Base-by-base conservation (phyloP, 108 stramenopile genomes). In the Craspedostauros australis region DNA sequence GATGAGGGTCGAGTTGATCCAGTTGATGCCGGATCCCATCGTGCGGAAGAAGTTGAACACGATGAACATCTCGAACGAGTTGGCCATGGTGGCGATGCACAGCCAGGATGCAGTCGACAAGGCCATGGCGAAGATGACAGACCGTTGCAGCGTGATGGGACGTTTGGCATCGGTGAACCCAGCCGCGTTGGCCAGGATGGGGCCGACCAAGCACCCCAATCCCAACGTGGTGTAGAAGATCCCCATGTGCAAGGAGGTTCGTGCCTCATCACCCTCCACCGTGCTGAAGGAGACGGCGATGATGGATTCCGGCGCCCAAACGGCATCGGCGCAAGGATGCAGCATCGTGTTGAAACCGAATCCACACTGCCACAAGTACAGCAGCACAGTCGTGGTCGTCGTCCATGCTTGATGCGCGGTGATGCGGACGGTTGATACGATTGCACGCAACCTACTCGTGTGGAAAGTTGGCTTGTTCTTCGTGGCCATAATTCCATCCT, bases 231-330 rank as follows among this genome's bases (percentile, higher is more conserved):
- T 11, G 44, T 12, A 45, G 12, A 45, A n/a, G 11, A 45, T 11
- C 9, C 44, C 44, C 44, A 45, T 45, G 44, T 25, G 44, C 44
- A 8, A 19, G n/a, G 44, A 45, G 23, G 11, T 45, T 12, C 8
- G 21, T n/a, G 18, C 23, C 23, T 45, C 34, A 36, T 36, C 34
- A 12, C 34, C 34, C 9, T 36, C 34, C 11, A 36, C 34, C 9
- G 34, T 36, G 12, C 34, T 36, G 34, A 36, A 36, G 11, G 9
- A 8, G 12, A 12, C 34, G 9, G 11, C 34, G 11, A 36, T 12
- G 12, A 36, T 12, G 12, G 9, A 8, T 36, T 36, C 34, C 9
- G 12, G 9, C 9, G 11, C 34, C 34, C 34, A 36, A 36, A 36
- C 34, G 11, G 12, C 9, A 12, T 12, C 12, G 9, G 34, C 34